phyloP scores from a whole-genome alignment of 371 early-diverging fungal species.

The Lichtheimia corymbifera region DNA sequence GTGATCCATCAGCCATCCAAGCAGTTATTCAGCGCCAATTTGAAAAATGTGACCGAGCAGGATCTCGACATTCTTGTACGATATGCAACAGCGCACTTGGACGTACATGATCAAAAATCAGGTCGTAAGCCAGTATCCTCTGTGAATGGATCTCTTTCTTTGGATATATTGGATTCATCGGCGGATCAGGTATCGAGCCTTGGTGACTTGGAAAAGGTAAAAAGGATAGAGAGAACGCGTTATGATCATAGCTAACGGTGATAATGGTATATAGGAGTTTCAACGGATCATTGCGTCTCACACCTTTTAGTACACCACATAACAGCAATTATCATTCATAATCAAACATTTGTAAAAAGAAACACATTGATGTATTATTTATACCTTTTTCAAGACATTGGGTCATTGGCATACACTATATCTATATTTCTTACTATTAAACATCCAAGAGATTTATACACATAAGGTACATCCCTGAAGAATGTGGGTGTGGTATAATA shows the following conservation, averaged over 20 bases:
- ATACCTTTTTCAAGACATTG: no score
- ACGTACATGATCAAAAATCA: constrained; percentile 11
- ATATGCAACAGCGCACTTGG: constrained; percentile 16
- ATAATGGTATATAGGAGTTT: constrained; percentile 23
- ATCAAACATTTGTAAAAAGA: background rate
- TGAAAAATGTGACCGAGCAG: constrained; percentile 18
- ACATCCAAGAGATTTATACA: no score
- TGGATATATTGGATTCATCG: constrained; percentile 14
- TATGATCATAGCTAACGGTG: background rate
- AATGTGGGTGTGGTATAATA: no score
- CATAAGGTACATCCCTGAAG: no score
- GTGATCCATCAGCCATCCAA: constrained; percentile 11
- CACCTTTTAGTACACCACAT: constrained; percentile 16
- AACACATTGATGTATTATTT: background rate
- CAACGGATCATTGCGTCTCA: constrained; percentile 40
- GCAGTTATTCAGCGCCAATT: background rate
- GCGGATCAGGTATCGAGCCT: constrained; percentile 26
- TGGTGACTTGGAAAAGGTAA: constrained; percentile 41
- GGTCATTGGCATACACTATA: no score
- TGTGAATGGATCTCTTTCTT: constrained; percentile 6
- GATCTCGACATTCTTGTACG: constrained; percentile 15
- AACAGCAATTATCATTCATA: no score
- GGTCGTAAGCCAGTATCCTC: constrained; percentile 6
- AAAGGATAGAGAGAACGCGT: background rate
- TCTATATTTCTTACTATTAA: no score